phyloP scores from a whole-genome alignment of 352 stramenopile species.

The Phytophthora ramorum region DNA sequence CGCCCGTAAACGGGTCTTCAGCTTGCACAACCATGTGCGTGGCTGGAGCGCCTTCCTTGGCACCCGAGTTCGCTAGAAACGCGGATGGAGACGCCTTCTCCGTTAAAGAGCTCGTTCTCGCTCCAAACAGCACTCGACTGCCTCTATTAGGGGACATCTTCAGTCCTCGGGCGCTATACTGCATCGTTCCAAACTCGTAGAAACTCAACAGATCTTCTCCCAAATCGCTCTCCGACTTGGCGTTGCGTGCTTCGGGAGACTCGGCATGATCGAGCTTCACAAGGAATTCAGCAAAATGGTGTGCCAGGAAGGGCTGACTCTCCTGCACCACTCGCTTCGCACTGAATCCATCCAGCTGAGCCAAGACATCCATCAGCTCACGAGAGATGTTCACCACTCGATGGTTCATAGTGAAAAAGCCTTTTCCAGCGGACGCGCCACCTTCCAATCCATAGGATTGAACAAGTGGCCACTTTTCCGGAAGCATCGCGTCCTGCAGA shows the following conservation, averaged over 20 bases:
- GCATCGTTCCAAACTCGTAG: slow-evolving; percentile 84
- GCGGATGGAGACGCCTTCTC: slow-evolving; percentile 45
- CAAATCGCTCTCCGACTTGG: slow-evolving; percentile 61
- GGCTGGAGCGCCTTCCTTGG: slow-evolving; percentile 28
- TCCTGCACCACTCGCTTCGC: slow-evolving; percentile 59
- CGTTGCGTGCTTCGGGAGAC: slow-evolving; percentile 41
- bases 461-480: slow-evolving; percentile 80
- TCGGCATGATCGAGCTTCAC: slow-evolving; percentile 75
- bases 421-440: slow-evolving; percentile 36
- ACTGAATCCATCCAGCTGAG: slow-evolving; percentile 60
- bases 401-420: slow-evolving; percentile 86
- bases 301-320: slow-evolving; percentile 54
- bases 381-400: slow-evolving; percentile 61
- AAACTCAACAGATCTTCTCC: slow-evolving; percentile 77
- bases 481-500: slow-evolving; percentile 57
- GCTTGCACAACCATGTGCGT: slow-evolving; percentile 75
- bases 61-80: slow-evolving; percentile 45
- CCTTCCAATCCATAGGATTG: slow-evolving; percentile 73
- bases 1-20: slow-evolving; percentile 77
- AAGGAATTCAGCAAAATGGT: slow-evolving; percentile 76
- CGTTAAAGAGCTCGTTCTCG: slow-evolving; percentile 40
- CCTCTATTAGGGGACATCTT: slow-evolving; percentile 37
- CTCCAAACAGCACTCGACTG: slow-evolving; percentile 68
- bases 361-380: slow-evolving; percentile 45
- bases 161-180: slow-evolving; percentile 56